Base-by-base conservation (phyloP, 1,284 basidiomycete genomes). In the Microbotryomycetes sp. region DNA sequence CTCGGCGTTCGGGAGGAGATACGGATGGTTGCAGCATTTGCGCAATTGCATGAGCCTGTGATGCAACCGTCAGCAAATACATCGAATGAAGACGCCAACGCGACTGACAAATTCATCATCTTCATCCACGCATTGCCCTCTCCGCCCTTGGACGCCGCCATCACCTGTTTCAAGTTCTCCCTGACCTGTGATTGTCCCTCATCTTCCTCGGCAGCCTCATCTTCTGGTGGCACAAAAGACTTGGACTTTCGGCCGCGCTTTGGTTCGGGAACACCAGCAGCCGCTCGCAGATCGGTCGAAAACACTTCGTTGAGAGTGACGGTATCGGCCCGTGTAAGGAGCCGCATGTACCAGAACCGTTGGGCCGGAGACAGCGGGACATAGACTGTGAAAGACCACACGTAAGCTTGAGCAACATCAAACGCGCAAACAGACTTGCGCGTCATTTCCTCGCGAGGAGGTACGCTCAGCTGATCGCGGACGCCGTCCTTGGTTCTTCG, bases 321-420 rank as follows among this genome's bases (percentile, higher is more conserved):
- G 3, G 76, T 75, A 59, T 82, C 80, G 74, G 83, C 77, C 31
- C 78, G 75, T 35, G 79, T 82, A 31, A 85, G 72, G 9, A 85
- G 71, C 23, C 81, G 75, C 66, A 81, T 81, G 4, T 80, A 82
- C 83, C 83, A 85, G 67, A 84, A 85, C 47, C 82, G 73, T 69
- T 85, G 83, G 0, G 79, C 78, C 63, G 83, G 82, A 0, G 81
- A 80, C 70, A 85, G 75, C 1, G 83, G 66, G 11, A 70, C 55
- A 46, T 68, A 70, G 27, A 70, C 59, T 68, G 51, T 2, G 9
- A 0, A 49, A 28, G 13, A 30, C 11, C 46, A 29, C 16, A 31
- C 41, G 30, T 52, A 2, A 35, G 16, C 23, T 16, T 13, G 26
- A 48, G 21, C 23, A 35, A 9, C 13, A 29, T 24, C 18, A 27